Base-by-base conservation (phyloP, 495 filamentous ascomycete species). In the Tuber aestivum region DNA sequence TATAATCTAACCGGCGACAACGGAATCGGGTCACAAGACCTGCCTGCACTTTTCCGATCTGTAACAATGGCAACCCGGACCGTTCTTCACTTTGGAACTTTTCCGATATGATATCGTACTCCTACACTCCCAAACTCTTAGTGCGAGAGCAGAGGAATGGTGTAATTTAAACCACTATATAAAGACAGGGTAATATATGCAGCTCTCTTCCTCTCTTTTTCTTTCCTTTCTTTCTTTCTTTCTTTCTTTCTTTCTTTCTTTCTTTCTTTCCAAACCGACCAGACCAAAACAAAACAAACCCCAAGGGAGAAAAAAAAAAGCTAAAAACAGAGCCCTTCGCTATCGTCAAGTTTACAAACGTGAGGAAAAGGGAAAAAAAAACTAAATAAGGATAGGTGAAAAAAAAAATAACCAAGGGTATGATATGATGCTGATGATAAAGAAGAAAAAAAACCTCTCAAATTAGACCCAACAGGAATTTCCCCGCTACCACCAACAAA, bases 361-460 rank as follows among this genome's bases (percentile, higher is more conserved):
- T 32, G 45, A 70, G 38, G 74, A 44, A 61, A 73, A 41, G 12
- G 8, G 14, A 65, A 65, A 27, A 27, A 32, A 65, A 65, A 48
- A 41, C 38, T 72, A 16, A 45, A 56, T 71, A 37, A 61, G 41
- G 69, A n/a, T 48, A 16, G 14, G 20, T 42, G 32, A 16, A 37
- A 35, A 21, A 35, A 75, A 18, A 23, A n/a, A 48, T 44, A 8
- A 41, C n/a, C n/a, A 42, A 10, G 9, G 42, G 27, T 38, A 74
- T 40, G 50, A 40, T 41, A 73, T 75, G 42, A 70, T 48, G 76
- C 50, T 79, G 70, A 75, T 72, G 78, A 69, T 61, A 16, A 71
- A 65, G 48, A 70, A 77, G 37, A 70, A 70, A 12, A 74, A 75
- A 74, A 73, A 73, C 45, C 27, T 42, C 27, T 21, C 70, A 41